Base-by-base conservation (phyloP, 2,329 filamentous ascomycete species). In the Diaporthe capsici region DNA sequence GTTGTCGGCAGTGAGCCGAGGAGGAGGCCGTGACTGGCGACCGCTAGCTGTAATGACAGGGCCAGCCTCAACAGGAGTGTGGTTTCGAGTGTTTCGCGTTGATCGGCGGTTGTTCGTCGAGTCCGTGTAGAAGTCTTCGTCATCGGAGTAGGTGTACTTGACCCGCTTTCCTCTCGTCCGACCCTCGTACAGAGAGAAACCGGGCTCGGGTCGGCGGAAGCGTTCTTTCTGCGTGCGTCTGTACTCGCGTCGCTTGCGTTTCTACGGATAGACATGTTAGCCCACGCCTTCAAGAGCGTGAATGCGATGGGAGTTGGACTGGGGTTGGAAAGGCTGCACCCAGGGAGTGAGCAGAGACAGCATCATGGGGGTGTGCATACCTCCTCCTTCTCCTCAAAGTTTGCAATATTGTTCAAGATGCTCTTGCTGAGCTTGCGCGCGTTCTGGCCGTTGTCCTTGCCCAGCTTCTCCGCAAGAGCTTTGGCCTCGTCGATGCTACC, bases 61-160 rank as follows among this genome's bases (percentile, higher is more conserved):
- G 12, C 86, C 93, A 34, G 89, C 87, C 78, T 96, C 94, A 55
- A 91, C 90, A 0, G 95, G 94, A 0, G 94, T 95, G 77, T 92
- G 92, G 13, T 92, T 89, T 53, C 93, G 90, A 2, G 94, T 95
- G 78, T 95, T 94, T 37, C 96, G 92, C 25, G 92, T 90, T 17
- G 94, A 95, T 9, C 92, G 90, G 87, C 96, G 82, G 83, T 85
- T 84, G 8, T 81, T 83, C 13, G 90, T 89, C 49, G 92, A 92
- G 81, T 93, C 91, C n/a, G 90, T 91, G 74, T 88, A 90, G 71
- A 92, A 91, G 22, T 93, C 70, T 77, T 97, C 95, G 34, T 97
- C 95, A 71, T 98, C 96, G 0, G 95, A 97, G 82, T 94, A 99
- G 0, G 95, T 99, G 82, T 99, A 99, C 84, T 96, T 97, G 86